Evolutionary conservation across 1,284 basidiomycete genomes (phyloP), one percentile per base, ranked within the genome.

Genomic region (Phylloboletellus chloephorus): DNA sequence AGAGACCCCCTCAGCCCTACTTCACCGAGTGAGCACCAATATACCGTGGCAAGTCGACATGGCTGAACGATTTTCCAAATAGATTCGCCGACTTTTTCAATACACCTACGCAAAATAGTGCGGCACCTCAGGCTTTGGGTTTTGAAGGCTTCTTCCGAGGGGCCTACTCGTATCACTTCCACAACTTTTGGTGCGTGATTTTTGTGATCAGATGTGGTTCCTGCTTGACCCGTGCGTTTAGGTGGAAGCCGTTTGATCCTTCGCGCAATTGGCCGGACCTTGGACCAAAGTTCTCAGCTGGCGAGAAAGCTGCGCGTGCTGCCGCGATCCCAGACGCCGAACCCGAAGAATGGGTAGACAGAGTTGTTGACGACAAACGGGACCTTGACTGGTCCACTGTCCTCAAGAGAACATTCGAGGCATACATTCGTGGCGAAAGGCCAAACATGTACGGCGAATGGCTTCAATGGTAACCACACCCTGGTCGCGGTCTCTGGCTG

Each of bases 381-480:
- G 93, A 96, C 61, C 67, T 95, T 50, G 80, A 86, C 56, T 96
- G 92, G 92, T 75, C 85, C 17, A 85, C 90, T 6, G 88, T 94
- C 23, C 63, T 95, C 48, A 96, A 96, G 68, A 73, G 92, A 55
- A 92, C 88, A 31, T 95, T 94, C 56, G 92, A 96, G 67, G 75
- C 79, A 21, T 95, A 88, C 63, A 58, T 95, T 43, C 77, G 92
- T 31, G 88, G 84, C 13, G 92, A 95, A 66, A 67, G 74, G 48
- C 89, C 91, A 11, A 94, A 92, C 62, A 87, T 92, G 84, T 95
- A 93, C 55, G 90, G 89, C 39, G 89, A 93, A 64, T 90, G 83
- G 76, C 63, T 87, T 44, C 65, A 69, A 49, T 85, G 82, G 82
- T 85, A 60, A 68, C 50, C 30, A 50, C 23, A 21, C 30, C 22